Conservation (phyloP, 768 basidiomycete genomes). For the Amanita pseudoporphyria region DNA sequence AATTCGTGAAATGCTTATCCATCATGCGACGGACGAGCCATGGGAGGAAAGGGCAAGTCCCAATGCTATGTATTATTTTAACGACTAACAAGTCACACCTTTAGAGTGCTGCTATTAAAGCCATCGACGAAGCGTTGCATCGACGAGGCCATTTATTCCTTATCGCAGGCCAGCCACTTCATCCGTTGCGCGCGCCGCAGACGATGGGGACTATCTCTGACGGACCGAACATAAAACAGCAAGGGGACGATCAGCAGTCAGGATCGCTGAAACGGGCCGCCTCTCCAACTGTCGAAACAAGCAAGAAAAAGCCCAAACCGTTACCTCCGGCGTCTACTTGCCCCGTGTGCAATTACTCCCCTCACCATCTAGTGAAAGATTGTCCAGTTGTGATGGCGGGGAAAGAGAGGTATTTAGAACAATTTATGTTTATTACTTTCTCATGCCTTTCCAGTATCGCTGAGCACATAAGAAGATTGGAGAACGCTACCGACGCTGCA, state of each 20-base stretch:
- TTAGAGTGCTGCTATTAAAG: conserved; percentile 50
- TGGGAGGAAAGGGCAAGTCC: conserved; percentile 49
- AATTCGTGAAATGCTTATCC: conserved; percentile 57
- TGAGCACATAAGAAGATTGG: background rate
- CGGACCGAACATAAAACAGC: conserved; percentile 15
- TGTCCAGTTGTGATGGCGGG: conserved; percentile 50
- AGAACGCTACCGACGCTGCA: background rate
- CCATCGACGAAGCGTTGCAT: conserved; percentile 58
- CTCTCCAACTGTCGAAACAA: conserved; percentile 15
- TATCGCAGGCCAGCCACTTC: conserved; percentile 55
- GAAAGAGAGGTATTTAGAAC: conserved; percentile 34
- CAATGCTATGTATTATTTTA: background rate
- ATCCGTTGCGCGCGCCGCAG: conserved; percentile 33
- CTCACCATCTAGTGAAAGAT: conserved; percentile 37
- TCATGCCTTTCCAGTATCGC: background rate
- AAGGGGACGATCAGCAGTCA: conserved; percentile 4
- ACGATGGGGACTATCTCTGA: conserved; percentile 9
- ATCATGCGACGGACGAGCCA: conserved; percentile 57
- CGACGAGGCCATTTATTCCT: conserved; percentile 45
- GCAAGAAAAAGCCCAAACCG: conserved; percentile 30
- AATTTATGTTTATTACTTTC: background rate
- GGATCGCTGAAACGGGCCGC: conserved; percentile 26
- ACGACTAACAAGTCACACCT: conserved; percentile 6
- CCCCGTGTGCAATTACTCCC: conserved; percentile 34
- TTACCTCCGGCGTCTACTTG: conserved; percentile 23